phyloP scores from a whole-genome alignment of 495 filamentous ascomycete species.

The Penicillium lagena region DNA sequence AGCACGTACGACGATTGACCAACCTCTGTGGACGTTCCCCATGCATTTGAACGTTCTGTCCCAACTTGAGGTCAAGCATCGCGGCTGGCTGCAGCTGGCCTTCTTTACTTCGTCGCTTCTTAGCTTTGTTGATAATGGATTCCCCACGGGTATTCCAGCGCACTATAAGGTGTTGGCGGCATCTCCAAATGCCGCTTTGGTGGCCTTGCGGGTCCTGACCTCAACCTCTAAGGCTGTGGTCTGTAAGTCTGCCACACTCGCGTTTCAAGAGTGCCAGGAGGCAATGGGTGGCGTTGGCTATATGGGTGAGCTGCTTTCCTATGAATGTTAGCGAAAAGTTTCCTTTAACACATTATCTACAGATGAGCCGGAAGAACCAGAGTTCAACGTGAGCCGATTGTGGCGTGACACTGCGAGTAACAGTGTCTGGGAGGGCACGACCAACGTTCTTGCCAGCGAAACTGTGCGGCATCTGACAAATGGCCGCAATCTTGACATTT shows the following conservation, averaged over 20 bases:
- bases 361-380: constrained; percentile 28
- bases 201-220: constrained; percentile 56
- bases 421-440: constrained; percentile 70
- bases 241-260: constrained; percentile 45
- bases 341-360: not conserved
- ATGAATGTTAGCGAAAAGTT: not conserved
- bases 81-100: constrained; percentile 48
- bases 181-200: constrained; percentile 8
- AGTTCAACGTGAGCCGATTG: constrained; percentile 55
- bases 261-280: constrained; percentile 59
- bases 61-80: constrained; percentile 42
- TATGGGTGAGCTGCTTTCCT: constrained; percentile 33
- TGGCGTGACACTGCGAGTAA: constrained; percentile 58
- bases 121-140: constrained; percentile 42
- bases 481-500: constrained; percentile 24
- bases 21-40: constrained; percentile 44
- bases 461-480: constrained; percentile 47
- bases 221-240: constrained; percentile 57
- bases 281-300: constrained; percentile 67
- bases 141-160: constrained; percentile 1
- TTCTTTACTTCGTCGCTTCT: constrained; percentile 56
- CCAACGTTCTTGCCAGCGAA: constrained; percentile 59
- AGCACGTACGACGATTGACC: constrained; percentile 41
- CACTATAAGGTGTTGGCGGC: constrained; percentile 10
- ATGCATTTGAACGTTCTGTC: constrained; percentile 56